These are phyloP conservation scores for Glycyrrhiza uralensis DNA, from an alignment of 306 rosid genomes.

Conservation along the genomic window DNA sequence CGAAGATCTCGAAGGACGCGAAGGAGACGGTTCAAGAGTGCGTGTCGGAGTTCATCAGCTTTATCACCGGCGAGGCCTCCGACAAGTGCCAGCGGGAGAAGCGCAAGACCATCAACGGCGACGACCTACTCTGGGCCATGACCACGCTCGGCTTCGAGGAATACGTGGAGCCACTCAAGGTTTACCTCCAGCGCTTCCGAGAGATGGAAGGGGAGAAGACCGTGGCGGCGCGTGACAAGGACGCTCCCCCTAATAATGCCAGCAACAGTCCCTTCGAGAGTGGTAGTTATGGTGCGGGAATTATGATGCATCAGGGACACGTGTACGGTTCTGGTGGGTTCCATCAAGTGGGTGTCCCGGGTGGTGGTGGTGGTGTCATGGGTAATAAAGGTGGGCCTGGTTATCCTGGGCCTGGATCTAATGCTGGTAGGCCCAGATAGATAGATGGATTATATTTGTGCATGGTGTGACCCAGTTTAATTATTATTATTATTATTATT, in stretches of 20 bases:
- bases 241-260: neutral
- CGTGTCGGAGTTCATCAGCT: conserved; percentile 93
- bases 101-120: conserved; percentile 94
- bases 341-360: conserved; percentile 53
- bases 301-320: conserved; percentile 66
- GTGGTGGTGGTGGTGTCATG: conserved; percentile 21
- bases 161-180: conserved; percentile 85
- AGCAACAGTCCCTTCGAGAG: conserved; percentile 23
- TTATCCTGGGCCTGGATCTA: conserved; percentile 52
- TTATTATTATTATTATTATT: too few species aligned
- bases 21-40: conserved; percentile 96
- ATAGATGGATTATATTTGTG: neutral
- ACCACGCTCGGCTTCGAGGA: conserved; percentile 84
- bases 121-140: conserved; percentile 94
- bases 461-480: neutral
- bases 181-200: conserved; percentile 69
- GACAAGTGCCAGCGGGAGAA: conserved; percentile 97
- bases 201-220: conserved; percentile 88
- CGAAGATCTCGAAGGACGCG: conserved; percentile 93
- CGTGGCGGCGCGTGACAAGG: conserved; percentile 69
- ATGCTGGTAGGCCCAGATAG: conserved; percentile 50
- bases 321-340: conserved; percentile 66
- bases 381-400: conserved; percentile 52
- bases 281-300: conserved; percentile 35
- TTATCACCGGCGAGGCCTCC: conserved; percentile 93